Percentiles rank a stretch among this genome's conserved stretches.
Conservation (phyloP, 495 filamentous ascomycete species). For the Barbatosphaeria neglecta region DNA sequence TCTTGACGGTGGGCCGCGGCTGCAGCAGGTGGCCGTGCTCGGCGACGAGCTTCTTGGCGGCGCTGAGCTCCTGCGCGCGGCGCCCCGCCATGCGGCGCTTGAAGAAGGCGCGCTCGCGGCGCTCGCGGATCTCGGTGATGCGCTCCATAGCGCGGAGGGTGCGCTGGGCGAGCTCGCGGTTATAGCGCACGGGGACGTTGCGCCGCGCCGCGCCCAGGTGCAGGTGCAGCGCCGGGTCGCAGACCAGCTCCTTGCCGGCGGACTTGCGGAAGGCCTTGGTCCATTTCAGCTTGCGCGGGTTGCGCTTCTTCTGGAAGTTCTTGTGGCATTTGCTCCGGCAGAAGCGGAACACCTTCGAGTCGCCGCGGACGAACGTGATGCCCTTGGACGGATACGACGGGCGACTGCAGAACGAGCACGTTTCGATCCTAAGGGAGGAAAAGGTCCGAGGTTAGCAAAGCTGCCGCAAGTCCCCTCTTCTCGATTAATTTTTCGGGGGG, state of each 20-base stretch:
- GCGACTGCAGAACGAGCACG: conserved; percentile 78
- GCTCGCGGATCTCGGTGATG: conserved; percentile 71
- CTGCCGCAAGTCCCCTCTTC: too few species aligned
- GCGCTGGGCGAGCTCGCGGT: conserved; percentile 74
- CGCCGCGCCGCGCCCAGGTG: conserved; percentile 53
- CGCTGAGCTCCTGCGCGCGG: conserved; percentile 62
- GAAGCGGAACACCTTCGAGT: conserved; percentile 54
- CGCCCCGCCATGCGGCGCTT: conserved; percentile 86
- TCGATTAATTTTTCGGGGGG: background rate
- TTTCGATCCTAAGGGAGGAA: conserved; percentile 43
- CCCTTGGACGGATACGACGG: conserved; percentile 82
- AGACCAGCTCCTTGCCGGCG: conserved; percentile 80
- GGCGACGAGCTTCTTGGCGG: conserved; percentile 76
- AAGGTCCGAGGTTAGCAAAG: background rate
- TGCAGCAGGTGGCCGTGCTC: conserved; percentile 84
- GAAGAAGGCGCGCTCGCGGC: conserved; percentile 82
- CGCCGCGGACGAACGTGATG: conserved; percentile 61
- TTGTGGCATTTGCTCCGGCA: conserved; percentile 80
- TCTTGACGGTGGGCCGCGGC: conserved; percentile 44
- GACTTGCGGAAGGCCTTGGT: conserved; percentile 73
- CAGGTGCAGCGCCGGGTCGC: conserved; percentile 87
- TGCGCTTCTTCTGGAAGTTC: conserved; percentile 98
- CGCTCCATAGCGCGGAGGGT: conserved; percentile 89
- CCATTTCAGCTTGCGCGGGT: conserved; percentile 70
- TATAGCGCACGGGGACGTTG: conserved; percentile 91